A percentile compares a stretch with the other conserved stretches of the same genome.
Conservation (phyloP, 805 yeast genomes). For the Pichia kluyveri region DNA sequence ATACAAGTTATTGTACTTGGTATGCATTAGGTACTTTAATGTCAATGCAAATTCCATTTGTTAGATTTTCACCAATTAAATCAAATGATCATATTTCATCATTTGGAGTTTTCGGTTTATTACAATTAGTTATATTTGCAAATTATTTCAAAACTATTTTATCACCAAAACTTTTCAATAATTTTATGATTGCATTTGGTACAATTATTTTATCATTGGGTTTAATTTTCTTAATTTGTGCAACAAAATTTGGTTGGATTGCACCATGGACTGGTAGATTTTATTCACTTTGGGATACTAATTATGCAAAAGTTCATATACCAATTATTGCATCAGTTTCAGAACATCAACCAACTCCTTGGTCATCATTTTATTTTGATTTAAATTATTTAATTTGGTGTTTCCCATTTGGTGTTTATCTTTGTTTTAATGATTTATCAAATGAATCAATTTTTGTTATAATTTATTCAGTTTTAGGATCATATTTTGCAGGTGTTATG, state of each 20-base stretch:
- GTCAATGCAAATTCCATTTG: slow-evolving; percentile 99
- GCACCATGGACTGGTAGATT: slow-evolving; percentile 99
- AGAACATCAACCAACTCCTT: slow-evolving; percentile 99
- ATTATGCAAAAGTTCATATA: slow-evolving; percentile 93
- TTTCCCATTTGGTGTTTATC: slow-evolving; percentile 95
- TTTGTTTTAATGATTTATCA: slow-evolving; percentile 79
- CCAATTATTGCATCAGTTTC: slow-evolving; percentile 98
- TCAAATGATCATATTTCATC: slow-evolving; percentile 99
- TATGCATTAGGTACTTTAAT: slow-evolving; percentile 95
- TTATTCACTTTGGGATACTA: slow-evolving; percentile 97
- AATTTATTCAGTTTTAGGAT: slow-evolving; percentile 85
- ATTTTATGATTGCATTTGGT: slow-evolving; percentile 55
- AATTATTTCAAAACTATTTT: slow-evolving; percentile 69
- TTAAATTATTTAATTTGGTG: slow-evolving; percentile 90
- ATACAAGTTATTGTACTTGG: slow-evolving; percentile 94
- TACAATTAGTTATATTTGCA: slow-evolving; percentile 85
- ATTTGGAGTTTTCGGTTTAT: slow-evolving; percentile 89
- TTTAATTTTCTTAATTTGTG: slow-evolving; percentile 57
- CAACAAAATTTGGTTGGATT: slow-evolving; percentile 86
- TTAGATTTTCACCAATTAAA: slow-evolving; percentile 92
- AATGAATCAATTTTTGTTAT: slow-evolving; percentile 92
- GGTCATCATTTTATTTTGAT: slow-evolving; percentile 98
- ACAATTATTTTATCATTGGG: slow-evolving; percentile 52
- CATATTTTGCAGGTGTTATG: slow-evolving; percentile 99
- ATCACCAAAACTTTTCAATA: slow-evolving; percentile 62